Evolutionary conservation across 2,329 filamentous ascomycete genomes (phyloP).

Genomic region (Pezicula radicicola): DNA sequence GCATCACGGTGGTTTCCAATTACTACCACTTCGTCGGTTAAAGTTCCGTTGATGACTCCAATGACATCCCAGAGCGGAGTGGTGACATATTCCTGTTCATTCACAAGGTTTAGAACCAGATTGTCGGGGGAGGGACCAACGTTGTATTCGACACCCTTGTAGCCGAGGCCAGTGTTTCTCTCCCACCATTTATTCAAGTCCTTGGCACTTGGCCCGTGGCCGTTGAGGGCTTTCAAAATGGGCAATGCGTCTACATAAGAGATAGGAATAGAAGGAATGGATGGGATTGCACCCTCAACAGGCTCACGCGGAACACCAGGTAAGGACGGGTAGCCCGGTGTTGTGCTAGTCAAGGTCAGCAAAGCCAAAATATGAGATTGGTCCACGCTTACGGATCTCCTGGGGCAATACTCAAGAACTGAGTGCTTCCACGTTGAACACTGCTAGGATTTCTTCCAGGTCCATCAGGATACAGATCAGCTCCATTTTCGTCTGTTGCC

Average conservation of each 20-base stretch:
- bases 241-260: slow-evolving; percentile 86
- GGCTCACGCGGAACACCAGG: slow-evolving; percentile 78
- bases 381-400: slow-evolving; percentile 69
- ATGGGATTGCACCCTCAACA: slow-evolving; percentile 67
- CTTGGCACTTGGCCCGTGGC: slow-evolving; percentile 74
- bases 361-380: slow-evolving; percentile 47
- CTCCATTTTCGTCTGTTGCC: slow-evolving; percentile 77
- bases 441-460: slow-evolving; percentile 84
- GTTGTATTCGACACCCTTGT: slow-evolving; percentile 68
- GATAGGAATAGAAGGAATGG: slow-evolving; percentile 87
- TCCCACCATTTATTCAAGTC: slow-evolving; percentile 68
- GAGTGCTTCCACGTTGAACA: slow-evolving; percentile 83
- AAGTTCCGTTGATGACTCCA: slow-evolving; percentile 84
- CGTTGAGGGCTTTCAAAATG: slow-evolving; percentile 85
- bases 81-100: slow-evolving; percentile 77
- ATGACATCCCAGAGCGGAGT: slow-evolving; percentile 90
- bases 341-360: slow-evolving; percentile 66
- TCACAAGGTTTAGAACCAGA: slow-evolving; percentile 69
- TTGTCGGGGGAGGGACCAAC: slow-evolving; percentile 66
- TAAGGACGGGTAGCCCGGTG: slow-evolving; percentile 89
- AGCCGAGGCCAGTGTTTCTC: slow-evolving; percentile 58
- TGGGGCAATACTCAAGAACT: slow-evolving; percentile 69
- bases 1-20: slow-evolving; percentile 92
- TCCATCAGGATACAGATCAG: slow-evolving; percentile 76
- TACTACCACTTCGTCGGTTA: slow-evolving; percentile 84